Evolutionary conservation across 176 grass and related monocot species (phyloP).

Genomic region (Triticum aestivum): IWGSC_CS_RefSeq_v2.1 NC_057795.1:455966061-455966560

Average conservation of each 20-base stretch:
- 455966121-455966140: slow-evolving; percentile 89
- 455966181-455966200: slow-evolving; percentile 8
- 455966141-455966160: slow-evolving; percentile 77
- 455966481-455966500: slow-evolving; percentile 61
- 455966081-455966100: slow-evolving; percentile 87
- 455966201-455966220: neutral
- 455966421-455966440: slow-evolving; percentile 79
- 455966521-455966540: neutral
- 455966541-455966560: neutral
- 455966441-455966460: slow-evolving; percentile 73
- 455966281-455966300: neutral
- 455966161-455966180: slow-evolving; percentile 9
- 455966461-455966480: slow-evolving; percentile 79
- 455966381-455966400: slow-evolving; percentile 68
- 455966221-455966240: neutral
- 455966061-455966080: slow-evolving; percentile 82
- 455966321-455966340: slow-evolving; percentile 95
- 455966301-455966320: neutral
- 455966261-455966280: neutral
- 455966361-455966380: slow-evolving; percentile 97
- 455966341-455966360: slow-evolving; percentile 92
- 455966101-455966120: slow-evolving; percentile 89
- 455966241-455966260: neutral
- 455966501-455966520: slow-evolving; percentile 83
- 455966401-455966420: slow-evolving; percentile 52